Percentiles rank a stretch among this genome's conserved stretches.
phyloP scores from a whole-genome alignment of 2,329 filamentous ascomycete genomes.

The Drechslerella dactyloides region DNA sequence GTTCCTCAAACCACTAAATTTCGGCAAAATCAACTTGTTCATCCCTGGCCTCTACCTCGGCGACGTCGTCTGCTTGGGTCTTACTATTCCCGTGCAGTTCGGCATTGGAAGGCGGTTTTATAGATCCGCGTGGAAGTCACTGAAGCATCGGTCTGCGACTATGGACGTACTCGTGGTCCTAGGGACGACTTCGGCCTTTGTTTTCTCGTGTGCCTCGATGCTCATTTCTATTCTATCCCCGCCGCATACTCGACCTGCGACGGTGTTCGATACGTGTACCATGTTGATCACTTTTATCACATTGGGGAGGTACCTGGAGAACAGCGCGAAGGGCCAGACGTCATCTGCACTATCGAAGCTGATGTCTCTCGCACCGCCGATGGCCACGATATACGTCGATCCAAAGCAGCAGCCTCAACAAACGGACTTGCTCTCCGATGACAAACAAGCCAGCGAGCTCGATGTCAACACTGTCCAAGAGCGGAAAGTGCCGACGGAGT shows the following conservation, averaged over 20 bases:
- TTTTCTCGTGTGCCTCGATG: slow-evolving; percentile 92
- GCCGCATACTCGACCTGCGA: slow-evolving; percentile 80
- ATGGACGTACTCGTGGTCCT: slow-evolving; percentile 97
- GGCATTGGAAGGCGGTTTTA: slow-evolving; percentile 96
- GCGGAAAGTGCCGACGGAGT: slow-evolving; percentile 85
- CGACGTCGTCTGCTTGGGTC: slow-evolving; percentile 78
- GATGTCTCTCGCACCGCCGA: slow-evolving; percentile 95
- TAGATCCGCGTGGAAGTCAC: slow-evolving; percentile 85
- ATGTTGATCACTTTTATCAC: slow-evolving; percentile 98
- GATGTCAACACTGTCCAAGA: slow-evolving; percentile 65
- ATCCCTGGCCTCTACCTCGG: slow-evolving; percentile 82
- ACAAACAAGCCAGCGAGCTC: slow-evolving; percentile 60
- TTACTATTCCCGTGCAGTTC: slow-evolving; percentile 95
- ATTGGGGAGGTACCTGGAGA: slow-evolving; percentile 88
- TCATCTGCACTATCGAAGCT: slow-evolving; percentile 89
- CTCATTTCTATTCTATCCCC: slow-evolving; percentile 75
- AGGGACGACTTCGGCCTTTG: slow-evolving; percentile 93
- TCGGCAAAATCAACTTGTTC: slow-evolving; percentile 71
- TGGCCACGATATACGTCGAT: slow-evolving; percentile 95
- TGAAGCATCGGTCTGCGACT: slow-evolving; percentile 88
- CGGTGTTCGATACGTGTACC: slow-evolving; percentile 95
- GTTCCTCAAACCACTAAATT: slow-evolving; percentile 76
- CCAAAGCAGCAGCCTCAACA: slow-evolving; percentile 73
- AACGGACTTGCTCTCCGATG: slow-evolving; percentile 56
- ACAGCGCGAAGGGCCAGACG: slow-evolving; percentile 92